Conservation (phyloP, 2,329 filamentous ascomycete species). For the Sporothrix brunneoviolacea region DNA sequence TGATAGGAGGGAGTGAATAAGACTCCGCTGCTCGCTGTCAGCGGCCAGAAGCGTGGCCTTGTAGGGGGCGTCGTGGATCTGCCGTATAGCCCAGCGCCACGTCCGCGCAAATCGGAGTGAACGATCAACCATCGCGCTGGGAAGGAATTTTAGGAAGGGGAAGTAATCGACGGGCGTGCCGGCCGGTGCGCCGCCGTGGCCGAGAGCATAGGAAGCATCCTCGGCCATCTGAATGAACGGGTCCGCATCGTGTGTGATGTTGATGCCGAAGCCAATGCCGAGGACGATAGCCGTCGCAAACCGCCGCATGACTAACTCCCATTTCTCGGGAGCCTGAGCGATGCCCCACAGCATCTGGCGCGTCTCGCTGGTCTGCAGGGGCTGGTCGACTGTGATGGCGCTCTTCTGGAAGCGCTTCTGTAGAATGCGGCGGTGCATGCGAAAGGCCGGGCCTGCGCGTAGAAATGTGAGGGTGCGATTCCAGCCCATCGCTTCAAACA, state of each 20-base stretch:
- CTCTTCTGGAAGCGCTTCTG: slow-evolving; percentile 27
- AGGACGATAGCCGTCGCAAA: slow-evolving; percentile 37
- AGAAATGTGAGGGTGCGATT: slow-evolving; percentile 37
- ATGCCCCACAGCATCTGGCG: slow-evolving; percentile 26
- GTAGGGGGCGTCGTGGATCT: slow-evolving; percentile 24
- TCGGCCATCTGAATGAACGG: slow-evolving; percentile 34
- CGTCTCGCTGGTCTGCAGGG: slow-evolving; percentile 26
- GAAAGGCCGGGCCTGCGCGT: slow-evolving; percentile 32
- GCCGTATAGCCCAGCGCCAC: slow-evolving; percentile 13
- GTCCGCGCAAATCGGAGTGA: slow-evolving; percentile 14
- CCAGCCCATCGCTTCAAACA: slow-evolving; percentile 36
- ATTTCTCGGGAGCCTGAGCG: slow-evolving; percentile 25
- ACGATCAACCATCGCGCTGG: slow-evolving; percentile 14
- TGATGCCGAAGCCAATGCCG: slow-evolving; percentile 37
- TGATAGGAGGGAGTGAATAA: slow-evolving; percentile 9
- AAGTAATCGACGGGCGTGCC: slow-evolving; percentile 18
- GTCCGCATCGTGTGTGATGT: slow-evolving; percentile 30
- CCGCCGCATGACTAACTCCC: slow-evolving; percentile 31
- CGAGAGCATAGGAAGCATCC: slow-evolving; percentile 17
- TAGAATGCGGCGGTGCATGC: slow-evolving; percentile 34
- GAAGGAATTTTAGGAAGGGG: slow-evolving; percentile 15
- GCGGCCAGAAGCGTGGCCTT: slow-evolving; percentile 17
- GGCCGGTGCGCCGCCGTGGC: slow-evolving; percentile 16
- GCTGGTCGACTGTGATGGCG: slow-evolving; percentile 24
- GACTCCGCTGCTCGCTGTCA: not conserved